Evolutionary conservation across 306 rosid genomes (phyloP), one percentile per base, ranked within the genome.

Genomic region (Prunus mira): DNA sequence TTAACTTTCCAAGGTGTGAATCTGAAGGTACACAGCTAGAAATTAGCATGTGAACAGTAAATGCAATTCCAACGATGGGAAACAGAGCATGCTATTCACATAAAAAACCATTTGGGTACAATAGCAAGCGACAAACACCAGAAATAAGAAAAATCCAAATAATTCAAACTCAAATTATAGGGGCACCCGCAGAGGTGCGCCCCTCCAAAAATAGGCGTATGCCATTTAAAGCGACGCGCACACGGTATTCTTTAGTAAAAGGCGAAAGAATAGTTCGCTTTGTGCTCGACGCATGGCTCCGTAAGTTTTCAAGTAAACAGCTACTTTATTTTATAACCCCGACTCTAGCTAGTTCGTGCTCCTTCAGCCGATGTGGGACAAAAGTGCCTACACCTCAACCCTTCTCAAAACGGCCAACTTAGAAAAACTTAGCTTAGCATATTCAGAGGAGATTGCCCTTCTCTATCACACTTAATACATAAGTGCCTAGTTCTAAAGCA

Each of bases 141-240:
- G 8, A 34, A 5, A 34, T 8, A 6, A 1, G 41, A 34, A 34
- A 34, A 34, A 1, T 1, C 43, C 0, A 38, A 38, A 38, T 1
- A 38, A 1, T 38, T 38, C 9, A 1, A 7, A 38, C 43, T 38
- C 0, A 0, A 0, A 6, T 38, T 38, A 38, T 6, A 38, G 76
- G 63, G 43, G 45, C 30, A 69, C 66, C 41, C 79, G 8, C 3
- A 7, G 2, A n/a, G 41, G 46, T 68, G n/a, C 9, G 2, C 41
- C 85, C 75, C 76, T 73, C 45, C 49, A 83, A 81, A 86, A 86
- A 75, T 80, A 51, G 69, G 75, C 79, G 77, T 81, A 86, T 68
- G 82, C 86, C 84, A 71, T 38, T 46, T 4, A 0, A 0, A 12
- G 73, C 56, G 41, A 19, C 76, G 24, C 15, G 54, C 76, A 72